Evolutionary conservation across 306 rosid species (phyloP).

Genomic region (Cicer chorassanicum): DNA sequence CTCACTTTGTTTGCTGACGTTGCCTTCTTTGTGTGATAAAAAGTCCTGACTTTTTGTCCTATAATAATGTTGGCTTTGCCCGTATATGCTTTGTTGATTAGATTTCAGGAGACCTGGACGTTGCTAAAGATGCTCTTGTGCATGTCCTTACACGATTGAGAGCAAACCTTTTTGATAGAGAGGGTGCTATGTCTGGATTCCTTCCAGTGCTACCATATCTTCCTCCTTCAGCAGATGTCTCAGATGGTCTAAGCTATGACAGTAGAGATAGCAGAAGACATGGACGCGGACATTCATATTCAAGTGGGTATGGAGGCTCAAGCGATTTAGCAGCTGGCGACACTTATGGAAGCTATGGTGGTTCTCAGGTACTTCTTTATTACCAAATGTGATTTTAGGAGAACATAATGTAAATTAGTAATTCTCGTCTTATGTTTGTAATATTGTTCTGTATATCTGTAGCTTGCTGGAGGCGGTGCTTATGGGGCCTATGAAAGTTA

Average conservation of each 20-base stretch:
- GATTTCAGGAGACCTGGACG: conserved; percentile 94
- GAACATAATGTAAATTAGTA: conserved; percentile 11
- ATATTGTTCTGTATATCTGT: conserved; percentile 49
- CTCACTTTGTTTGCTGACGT: conserved; percentile 1
- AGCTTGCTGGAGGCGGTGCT: conserved; percentile 76
- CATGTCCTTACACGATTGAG: conserved; percentile 89
- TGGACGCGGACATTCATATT: conserved; percentile 87
- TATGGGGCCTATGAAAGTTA: conserved; percentile 91
- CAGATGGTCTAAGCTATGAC: conserved; percentile 75
- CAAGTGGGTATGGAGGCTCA: conserved; percentile 81
- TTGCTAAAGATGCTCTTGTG: conserved; percentile 95
- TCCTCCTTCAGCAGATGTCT: conserved; percentile 73
- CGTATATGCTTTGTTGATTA: conserved; percentile 39
- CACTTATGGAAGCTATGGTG: conserved; percentile 81
- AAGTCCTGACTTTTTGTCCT: conserved; percentile 33
- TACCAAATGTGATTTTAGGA: background rate
- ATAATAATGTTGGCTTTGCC: conserved; percentile 13
- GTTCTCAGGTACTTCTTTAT: conserved; percentile 72
- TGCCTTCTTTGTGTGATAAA: conserved; percentile 9
- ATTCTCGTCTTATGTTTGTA: conserved; percentile 33
- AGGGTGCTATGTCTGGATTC: conserved; percentile 77
- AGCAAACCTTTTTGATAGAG: conserved; percentile 92
- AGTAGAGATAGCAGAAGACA: conserved; percentile 82
- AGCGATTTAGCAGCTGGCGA: conserved; percentile 71
- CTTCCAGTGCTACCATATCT: conserved; percentile 91